phyloP scores from a whole-genome alignment of 208 protist species.

The Leishmania mexicana region DNA sequence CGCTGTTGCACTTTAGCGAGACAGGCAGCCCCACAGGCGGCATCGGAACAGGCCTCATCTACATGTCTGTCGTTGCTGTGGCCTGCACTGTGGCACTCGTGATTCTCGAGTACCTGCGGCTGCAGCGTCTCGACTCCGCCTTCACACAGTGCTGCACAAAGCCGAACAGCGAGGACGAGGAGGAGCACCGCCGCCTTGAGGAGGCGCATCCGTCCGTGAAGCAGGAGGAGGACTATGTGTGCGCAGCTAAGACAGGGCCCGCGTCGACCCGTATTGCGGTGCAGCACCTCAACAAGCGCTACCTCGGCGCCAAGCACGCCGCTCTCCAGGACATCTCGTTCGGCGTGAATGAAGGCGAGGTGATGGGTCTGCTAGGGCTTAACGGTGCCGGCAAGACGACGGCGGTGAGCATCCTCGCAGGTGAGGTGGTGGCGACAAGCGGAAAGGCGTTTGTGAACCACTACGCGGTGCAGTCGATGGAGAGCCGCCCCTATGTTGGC shows the following conservation, averaged over 20 bases:
- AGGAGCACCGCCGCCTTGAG: slow-evolving; percentile 23
- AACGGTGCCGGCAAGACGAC: slow-evolving; percentile 95
- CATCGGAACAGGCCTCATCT: slow-evolving; percentile 72
- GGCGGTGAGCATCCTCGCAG: slow-evolving; percentile 80
- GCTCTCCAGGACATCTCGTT: slow-evolving; percentile 75
- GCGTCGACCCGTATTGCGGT: slow-evolving; percentile 60
- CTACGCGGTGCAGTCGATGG: slow-evolving; percentile 34
- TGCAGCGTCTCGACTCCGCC: slow-evolving; percentile 32
- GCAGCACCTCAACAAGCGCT: slow-evolving; percentile 71
- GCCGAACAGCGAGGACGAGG: slow-evolving; percentile 25
- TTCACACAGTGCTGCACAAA: slow-evolving; percentile 23
- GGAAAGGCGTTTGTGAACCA: slow-evolving; percentile 77
- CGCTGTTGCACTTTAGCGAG: slow-evolving; percentile 32
- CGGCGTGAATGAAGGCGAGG: slow-evolving; percentile 76
- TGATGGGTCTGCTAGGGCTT: slow-evolving; percentile 87
- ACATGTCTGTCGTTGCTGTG: slow-evolving; percentile 69
- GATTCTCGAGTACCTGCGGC: slow-evolving; percentile 59
- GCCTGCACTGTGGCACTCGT: slow-evolving; percentile 54
- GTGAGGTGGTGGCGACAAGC: slow-evolving; percentile 66
- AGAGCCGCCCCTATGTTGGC: slow-evolving; percentile 74
- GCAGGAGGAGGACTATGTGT: slow-evolving; percentile 58
- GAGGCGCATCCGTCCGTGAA: slow-evolving; percentile 34
- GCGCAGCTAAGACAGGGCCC: slow-evolving; percentile 35
- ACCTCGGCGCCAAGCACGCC: slow-evolving; percentile 27
- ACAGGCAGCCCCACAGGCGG: slow-evolving; percentile 41